Evolutionary conservation across 176 grass and related monocot species (phyloP).

Genomic region (Eleusine coracana): DNA sequence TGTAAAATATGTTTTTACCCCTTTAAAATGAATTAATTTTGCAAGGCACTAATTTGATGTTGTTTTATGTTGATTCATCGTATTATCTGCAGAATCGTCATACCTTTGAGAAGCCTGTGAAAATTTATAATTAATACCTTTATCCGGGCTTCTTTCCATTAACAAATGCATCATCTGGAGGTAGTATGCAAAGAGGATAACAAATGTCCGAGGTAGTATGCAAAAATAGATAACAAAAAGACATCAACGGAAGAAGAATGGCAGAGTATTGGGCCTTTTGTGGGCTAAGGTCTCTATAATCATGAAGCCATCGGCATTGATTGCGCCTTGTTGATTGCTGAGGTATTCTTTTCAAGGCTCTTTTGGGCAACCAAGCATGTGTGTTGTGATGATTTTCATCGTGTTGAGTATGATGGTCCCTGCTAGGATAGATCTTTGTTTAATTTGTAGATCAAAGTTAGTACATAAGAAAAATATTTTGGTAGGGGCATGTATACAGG

Average conservation of each 20-base stretch:
- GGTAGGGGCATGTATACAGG: conserved; percentile 57
- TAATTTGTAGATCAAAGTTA: conserved; percentile 55
- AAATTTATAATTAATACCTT: conserved; percentile 66
- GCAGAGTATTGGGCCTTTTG: conserved; percentile 12
- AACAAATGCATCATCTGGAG: not conserved
- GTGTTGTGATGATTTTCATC: conserved; percentile 36
- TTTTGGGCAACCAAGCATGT: conserved; percentile 25
- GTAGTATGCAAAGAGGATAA: conserved; percentile 20
- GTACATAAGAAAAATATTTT: conserved; percentile 72
- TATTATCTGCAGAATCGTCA: conserved; percentile 64
- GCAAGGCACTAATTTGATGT: not conserved
- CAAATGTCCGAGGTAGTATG: not conserved
- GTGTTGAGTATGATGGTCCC: conserved; percentile 46
- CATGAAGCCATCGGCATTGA: not conserved
- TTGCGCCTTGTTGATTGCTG: conserved; percentile 22
- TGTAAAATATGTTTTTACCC: conserved; percentile 8
- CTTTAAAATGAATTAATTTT: not conserved
- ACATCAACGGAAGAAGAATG: conserved; percentile 23
- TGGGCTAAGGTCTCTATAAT: conserved; percentile 34
- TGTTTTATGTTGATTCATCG: conserved; percentile 18
- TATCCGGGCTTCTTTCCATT: not conserved
- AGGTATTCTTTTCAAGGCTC: conserved; percentile 28
- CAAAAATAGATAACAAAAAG: not conserved
- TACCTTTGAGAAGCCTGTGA: conserved; percentile 73
- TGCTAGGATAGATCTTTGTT: conserved; percentile 56